Percentiles rank a stretch among this genome's conserved stretches.
Evolutionary conservation across 306 rosid species (phyloP).

Genomic region (Prosopis cineraria): DNA sequence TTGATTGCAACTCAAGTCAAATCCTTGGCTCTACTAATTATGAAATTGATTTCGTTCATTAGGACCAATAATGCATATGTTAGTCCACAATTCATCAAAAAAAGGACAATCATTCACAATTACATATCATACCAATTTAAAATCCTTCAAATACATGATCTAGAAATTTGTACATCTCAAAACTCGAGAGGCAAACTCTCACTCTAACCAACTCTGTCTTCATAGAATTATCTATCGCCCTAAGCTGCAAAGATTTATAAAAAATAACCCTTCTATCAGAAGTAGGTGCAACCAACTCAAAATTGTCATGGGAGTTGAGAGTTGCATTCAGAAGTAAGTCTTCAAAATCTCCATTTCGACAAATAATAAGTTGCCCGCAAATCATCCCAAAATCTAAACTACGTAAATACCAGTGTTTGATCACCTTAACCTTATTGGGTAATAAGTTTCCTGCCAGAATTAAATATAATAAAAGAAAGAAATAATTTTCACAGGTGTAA

Average conservation of each 20-base stretch:
- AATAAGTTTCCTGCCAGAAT: background rate
- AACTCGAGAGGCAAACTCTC: background rate
- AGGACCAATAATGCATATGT: background rate
- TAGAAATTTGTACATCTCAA: background rate
- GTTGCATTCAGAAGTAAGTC: background rate
- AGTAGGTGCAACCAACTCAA: background rate
- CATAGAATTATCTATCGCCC: too few species aligned
- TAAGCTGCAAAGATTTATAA: background rate
- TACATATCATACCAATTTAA: background rate
- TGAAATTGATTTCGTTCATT: background rate
- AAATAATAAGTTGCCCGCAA: background rate
- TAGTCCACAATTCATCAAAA: background rate
- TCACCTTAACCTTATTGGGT: background rate
- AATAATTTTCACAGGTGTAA: background rate
- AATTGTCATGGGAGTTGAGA: background rate
- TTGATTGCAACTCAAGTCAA: background rate
- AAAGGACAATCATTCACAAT: background rate
- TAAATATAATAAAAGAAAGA: background rate
- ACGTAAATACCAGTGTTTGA: background rate
- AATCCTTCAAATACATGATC: background rate
- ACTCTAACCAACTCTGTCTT: background rate
- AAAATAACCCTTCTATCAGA: background rate
- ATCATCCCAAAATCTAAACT: conserved; percentile 2
- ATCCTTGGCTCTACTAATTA: background rate
- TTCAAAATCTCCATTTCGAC: background rate